Evolutionary conservation across 2,329 filamentous ascomycete species (phyloP), one percentile per base, ranked within the genome.

Genomic region (Arachnopeziza araneosa): DNA sequence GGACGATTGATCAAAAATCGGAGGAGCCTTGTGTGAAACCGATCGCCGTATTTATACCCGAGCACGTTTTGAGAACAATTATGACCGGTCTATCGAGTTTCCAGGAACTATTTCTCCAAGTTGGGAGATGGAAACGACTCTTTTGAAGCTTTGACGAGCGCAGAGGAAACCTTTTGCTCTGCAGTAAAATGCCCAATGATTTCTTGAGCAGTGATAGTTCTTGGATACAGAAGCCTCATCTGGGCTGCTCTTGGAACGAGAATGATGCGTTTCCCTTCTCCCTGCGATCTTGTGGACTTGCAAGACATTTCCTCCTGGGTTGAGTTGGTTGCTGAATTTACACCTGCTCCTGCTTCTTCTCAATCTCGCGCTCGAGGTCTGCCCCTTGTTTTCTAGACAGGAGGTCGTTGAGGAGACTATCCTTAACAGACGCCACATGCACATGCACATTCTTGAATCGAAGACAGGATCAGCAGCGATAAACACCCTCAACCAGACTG

Each of bases 11-110:
- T 36, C 51, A 2, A 30, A 10, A 4, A 54, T 54, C 2, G 36
- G 56, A 2, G 50, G 23, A 36, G 32, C 50, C 22, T 36, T 60
- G 26, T 14, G 23, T 32, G 32, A 52, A 21, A 63, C 55, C 19
- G 44, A 54, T 7, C 17, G 32, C 22, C 59, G 61, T n/a, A 4
- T 12, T 1, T 63, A 63, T 44, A 60, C 36, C 1, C 53, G 36
- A 14, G 12, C 10, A 44, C 36, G 17, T 3, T 44, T 44, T 44
- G 36, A 44, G 36, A 44, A 44, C 17, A 44, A 44, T 3, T 44
- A 44, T 14, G 36, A 12, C 17, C 5, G 2, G 17, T 44, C 36
- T 44, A 44, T 44, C 6, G 4, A 44, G 17, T 44, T 44, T 14
- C 36, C 17, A 3, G 36, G 12, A 44, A 44, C 36, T 7, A 19